phyloP scores from a whole-genome alignment of 1,284 basidiomycete genomes.

The Cryptococcus sp. region DNA sequence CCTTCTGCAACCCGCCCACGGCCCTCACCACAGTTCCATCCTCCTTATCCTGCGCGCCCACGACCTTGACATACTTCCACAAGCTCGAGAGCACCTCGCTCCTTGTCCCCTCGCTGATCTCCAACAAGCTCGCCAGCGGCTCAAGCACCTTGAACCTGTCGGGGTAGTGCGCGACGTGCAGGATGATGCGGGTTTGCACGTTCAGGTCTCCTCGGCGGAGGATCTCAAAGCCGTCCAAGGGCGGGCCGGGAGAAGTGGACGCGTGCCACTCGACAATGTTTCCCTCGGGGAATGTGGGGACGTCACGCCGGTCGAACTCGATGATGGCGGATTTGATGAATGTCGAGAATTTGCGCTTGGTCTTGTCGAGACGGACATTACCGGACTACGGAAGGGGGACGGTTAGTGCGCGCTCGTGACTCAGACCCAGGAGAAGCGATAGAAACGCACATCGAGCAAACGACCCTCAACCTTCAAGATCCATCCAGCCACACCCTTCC shows the following conservation, averaged over 20 bases:
- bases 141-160: conserved; percentile 79
- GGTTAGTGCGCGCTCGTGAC: background rate
- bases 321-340: conserved; percentile 80
- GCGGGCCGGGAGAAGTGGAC: conserved; percentile 62
- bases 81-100: conserved; percentile 76
- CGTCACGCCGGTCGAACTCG: conserved; percentile 77
- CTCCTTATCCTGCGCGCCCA: conserved; percentile 83
- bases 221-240: conserved; percentile 82
- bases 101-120: conserved; percentile 80
- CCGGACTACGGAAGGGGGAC: conserved; percentile 35
- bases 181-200: conserved; percentile 71
- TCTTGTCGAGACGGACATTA: conserved; percentile 67
- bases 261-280: conserved; percentile 52
- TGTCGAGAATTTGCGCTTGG: conserved; percentile 75
- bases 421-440: no score
- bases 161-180: conserved; percentile 81
- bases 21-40: conserved; percentile 75
- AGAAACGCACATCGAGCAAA: conserved; percentile 57
- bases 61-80: conserved; percentile 89
- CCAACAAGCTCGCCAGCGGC: conserved; percentile 72
- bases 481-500: conserved; percentile 86
- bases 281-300: conserved; percentile 70
- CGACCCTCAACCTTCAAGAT: conserved; percentile 83
- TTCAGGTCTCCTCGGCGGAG: conserved; percentile 74
- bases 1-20: conserved; percentile 63